Percentiles rank a stretch among this genome's conserved stretches.
Conservation (phyloP, 768 basidiomycete species). For the Lentinus tigrinus region DNA sequence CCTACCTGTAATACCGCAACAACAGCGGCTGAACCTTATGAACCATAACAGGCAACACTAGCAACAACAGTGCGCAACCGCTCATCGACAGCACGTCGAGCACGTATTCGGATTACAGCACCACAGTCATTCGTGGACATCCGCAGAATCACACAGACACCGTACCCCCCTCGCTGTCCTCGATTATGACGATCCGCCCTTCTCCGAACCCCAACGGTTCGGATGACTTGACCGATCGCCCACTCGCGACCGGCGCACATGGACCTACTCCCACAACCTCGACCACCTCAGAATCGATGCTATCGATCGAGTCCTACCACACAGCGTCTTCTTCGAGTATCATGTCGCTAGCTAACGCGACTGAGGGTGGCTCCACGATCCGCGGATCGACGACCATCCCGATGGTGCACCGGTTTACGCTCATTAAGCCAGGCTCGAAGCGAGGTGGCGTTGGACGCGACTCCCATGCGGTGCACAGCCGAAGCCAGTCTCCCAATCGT, state of each 20-base stretch:
- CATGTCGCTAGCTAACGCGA: conserved; percentile 60
- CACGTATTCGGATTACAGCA: conserved; percentile 63
- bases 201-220: conserved; percentile 49
- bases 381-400: conserved; percentile 43
- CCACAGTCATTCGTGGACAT: conserved; percentile 59
- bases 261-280: conserved; percentile 20
- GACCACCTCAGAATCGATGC: conserved; percentile 40
- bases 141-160: conserved; percentile 30
- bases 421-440: conserved; percentile 77
- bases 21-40: conserved; percentile 13
- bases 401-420: conserved; percentile 81
- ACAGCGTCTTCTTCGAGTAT: conserved; percentile 50
- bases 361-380: conserved; percentile 75
- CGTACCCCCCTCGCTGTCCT: conserved; percentile 58
- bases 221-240: conserved; percentile 36
- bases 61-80: conserved; percentile 51
- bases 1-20: not conserved
- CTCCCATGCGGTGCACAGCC: conserved; percentile 21
- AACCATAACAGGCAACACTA: conserved; percentile 28
- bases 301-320: conserved; percentile 61
- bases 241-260: conserved; percentile 35
- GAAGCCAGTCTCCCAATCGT: conserved; percentile 34
- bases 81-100: conserved; percentile 47
- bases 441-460: conserved; percentile 29
- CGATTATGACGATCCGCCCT: conserved; percentile 69